Base-by-base conservation (phyloP, 176 grass and related monocot genomes). In the Tillandsia leiboldiana region DNA sequence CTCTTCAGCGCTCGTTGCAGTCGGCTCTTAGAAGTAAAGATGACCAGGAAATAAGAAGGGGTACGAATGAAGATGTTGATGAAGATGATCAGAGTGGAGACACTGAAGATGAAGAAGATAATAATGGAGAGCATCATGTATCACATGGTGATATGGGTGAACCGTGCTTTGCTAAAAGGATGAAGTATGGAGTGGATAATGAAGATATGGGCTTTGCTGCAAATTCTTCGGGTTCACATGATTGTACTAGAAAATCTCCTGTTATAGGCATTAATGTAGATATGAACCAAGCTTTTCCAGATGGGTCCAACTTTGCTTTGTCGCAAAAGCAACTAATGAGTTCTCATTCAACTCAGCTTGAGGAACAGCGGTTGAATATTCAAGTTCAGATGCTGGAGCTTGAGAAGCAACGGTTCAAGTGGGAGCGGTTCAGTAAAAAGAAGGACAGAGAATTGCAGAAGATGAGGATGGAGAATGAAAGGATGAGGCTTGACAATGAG, bases 21-120 rank as follows among this genome's bases (percentile, higher is more conserved):
- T 74, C 82, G 78, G 94, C 84, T 26, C 90, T 99, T 64, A 73
- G 87, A 86, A 86, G 68, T 63, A 78, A 84, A 76, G 89, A 93
- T 15, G 89, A 93, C n/a, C 80, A 75, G 42, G 89, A 90, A 49
- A 57, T 42, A 10, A 66, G 47, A 63, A 83, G 71, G 80, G 66
- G 66, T 72, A 27, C 62, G 69, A 67, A 68, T 75, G 83, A 68
- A 64, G 77, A 83, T 87, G 48, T 48, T 29, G 77, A 84, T 84
- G 83, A 86, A 64, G 79, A 84, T 75, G 81, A 90, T 58, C 83
- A 79, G 14, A 86, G 72, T 70, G 84, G 47, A 8, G 83, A 95
- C 65, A 82, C 77, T 47, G 81, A 84, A 26, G 76, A 85, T 58
- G 87, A 90, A 23, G 76, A 85, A 50, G 82, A 87, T 66, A 64